Base-by-base conservation (phyloP, 768 basidiomycete species). In the Lentinula detonsa region DNA sequence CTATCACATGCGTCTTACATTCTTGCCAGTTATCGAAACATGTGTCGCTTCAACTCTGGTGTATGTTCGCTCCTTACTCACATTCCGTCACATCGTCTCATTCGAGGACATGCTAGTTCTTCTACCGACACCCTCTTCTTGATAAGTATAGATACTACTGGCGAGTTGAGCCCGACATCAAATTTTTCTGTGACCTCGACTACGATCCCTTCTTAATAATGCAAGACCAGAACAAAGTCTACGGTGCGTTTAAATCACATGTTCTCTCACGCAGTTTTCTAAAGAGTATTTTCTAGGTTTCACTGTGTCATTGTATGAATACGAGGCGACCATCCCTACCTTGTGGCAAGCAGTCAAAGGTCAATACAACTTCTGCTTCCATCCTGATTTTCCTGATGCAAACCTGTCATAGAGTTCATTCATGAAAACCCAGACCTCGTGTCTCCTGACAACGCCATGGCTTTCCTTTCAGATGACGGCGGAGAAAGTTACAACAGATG, bases 11-110 rank as follows among this genome's bases (percentile, higher is more conserved):
- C 55, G 10, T 31, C 21, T 42, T 28, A 9, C 4, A 21, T 31
- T 5, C 23, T 48, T 48, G 52, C 51, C 61, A 81, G 79, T 37
- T 96, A 98, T 68, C 89, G 96, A 59, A 95, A 97, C 66, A 98
- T 98, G 96, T 98, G 96, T 72, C 85, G 96, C 16, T 98, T 85
- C 76, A 95, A 97, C 74, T 94, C 92, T 57, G 95, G 93, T 37
- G 92, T 95, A 75, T 66, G 85, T 45, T 54, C 42, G 28, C 28
- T 28, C 10, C 59, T 40, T 9, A 53, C 21, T 40, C 13, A 23
- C 16, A 31, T 18, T 2, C 37, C 16, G 21, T 57, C 18, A 2
- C 21, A 45, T 64, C 42, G 66, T 46, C 45, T 52, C 18, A 15
- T 5, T 18, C 7, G 33, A 51, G 6, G 9, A 4, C 45, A 34